Evolutionary conservation across 306 rosid species (phyloP).

Genomic region (Hippophae tibetana): DNA sequence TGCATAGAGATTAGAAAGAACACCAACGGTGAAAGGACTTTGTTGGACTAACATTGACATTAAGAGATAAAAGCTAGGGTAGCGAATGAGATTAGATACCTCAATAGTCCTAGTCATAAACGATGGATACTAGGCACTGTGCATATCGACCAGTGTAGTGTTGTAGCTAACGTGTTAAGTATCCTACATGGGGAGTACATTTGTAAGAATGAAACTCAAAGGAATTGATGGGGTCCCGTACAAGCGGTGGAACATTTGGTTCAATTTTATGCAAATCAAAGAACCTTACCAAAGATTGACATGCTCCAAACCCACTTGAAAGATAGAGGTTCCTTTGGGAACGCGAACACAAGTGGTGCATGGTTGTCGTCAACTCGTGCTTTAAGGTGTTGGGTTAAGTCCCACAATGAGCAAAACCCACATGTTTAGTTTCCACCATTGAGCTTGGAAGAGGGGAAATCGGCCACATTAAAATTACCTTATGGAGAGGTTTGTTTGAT

Average conservation of each 20-base stretch:
- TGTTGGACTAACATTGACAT: neutral
- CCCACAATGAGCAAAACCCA: no score
- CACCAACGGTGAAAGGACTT: neutral
- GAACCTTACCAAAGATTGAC: neutral
- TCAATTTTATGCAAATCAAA: constrained; percentile 9
- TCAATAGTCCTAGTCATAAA: no score
- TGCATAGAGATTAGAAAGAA: neutral
- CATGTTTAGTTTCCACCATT: neutral
- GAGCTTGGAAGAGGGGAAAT: neutral
- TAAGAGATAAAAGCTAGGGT: neutral
- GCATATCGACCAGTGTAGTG: no score
- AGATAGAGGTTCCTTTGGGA: neutral
- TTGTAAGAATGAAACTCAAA: no score
- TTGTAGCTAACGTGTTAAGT: no score
- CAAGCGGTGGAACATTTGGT: constrained; percentile 1
- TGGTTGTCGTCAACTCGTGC: neutral
- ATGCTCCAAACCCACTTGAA: neutral
- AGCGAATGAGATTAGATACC: neutral
- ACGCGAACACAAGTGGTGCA: neutral
- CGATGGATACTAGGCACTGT: no score
- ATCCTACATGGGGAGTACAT: no score
- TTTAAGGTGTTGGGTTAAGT: neutral
- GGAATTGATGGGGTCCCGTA: neutral
- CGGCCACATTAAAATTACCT: no score
- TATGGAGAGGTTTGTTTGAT: no score